Conservation (phyloP, 2,329 filamentous ascomycete species). For the Penicillium sp. region DNA sequence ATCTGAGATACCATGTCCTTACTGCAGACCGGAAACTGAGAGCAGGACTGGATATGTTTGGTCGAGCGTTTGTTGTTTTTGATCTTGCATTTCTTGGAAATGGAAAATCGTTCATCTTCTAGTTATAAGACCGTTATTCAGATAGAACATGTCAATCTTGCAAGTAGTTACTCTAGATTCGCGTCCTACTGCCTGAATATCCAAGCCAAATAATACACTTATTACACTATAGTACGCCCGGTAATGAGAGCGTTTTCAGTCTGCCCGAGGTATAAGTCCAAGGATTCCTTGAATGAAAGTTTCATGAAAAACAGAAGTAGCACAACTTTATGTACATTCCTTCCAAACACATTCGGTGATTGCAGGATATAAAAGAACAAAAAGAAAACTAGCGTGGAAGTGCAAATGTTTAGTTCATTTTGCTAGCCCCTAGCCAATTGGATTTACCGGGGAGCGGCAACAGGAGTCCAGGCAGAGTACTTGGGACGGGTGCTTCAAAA, state of each 20-base stretch:
- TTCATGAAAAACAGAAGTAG: conserved; percentile 26
- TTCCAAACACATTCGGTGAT: conserved; percentile 8
- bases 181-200: not conserved
- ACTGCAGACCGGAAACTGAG: conserved; percentile 7
- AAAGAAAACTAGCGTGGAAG: conserved; percentile 10
- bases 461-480: conserved; percentile 36
- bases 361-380: conserved; percentile 9
- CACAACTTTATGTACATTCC: conserved; percentile 40
- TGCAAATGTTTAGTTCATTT: conserved; percentile 18
- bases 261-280: not conserved
- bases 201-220: not conserved
- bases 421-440: conserved; percentile 9
- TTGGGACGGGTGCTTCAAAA: conserved; percentile 32
- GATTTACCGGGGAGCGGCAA: conserved; percentile 37
- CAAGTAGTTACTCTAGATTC: not conserved
- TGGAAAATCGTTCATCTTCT: conserved; percentile 6
- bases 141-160: not conserved
- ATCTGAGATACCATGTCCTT: conserved; percentile 30
- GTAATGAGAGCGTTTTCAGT: no score
- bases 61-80: conserved; percentile 3
- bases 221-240: not conserved
- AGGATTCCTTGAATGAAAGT: conserved; percentile 12
- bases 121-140: not conserved
- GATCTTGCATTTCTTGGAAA: conserved; percentile 7
- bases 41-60: conserved; percentile 8